Evolutionary conservation across 2,329 filamentous ascomycete genomes (phyloP), one percentile per base, ranked within the genome.

Genomic region (Alternaria dauci): DNA sequence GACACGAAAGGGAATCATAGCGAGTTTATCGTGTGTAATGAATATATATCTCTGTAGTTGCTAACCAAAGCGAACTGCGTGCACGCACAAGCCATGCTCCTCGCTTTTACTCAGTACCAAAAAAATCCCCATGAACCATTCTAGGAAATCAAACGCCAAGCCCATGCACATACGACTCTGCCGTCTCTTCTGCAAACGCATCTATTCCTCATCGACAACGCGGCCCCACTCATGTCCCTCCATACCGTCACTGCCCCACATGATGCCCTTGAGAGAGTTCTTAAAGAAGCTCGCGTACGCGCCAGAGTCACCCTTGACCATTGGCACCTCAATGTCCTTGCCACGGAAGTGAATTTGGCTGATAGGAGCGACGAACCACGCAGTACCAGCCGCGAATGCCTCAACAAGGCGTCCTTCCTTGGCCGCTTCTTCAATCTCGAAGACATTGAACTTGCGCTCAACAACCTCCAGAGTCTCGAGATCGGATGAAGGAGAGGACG

Each of bases 341-440:
- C 80, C 79, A 20, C 79, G 75, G 75, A 81, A 84, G 58, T 81
- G 78, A 47, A 84, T 82, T 52, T 79, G 62, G 12, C 76, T 76
- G 14, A 84, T 77, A 0, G 82, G 81, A 4, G 81, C 79, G 47
- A 84, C 77, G 64, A 84, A 84, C 76, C 81, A 84, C 58, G 94
- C 94, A 63, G 94, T 97, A 18, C 94, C 94, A 34, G 91, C 88
- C 8, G 91, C 92, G 75, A 97, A 97, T 1, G 92, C 87, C 81
- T 97, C 94, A 9, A 97, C 77, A 43, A 97, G 78, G 2, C 93
- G 84, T 3, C 91, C 93, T 74, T 97, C 92, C 43, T 85, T 81
- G 26, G 87, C 82, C 1, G 93, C 93, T 74, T 90, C 86, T 28
- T 88, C 75, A 16, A 97, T 79, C 79, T 97, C 93, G 30, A 85